A percentile compares a stretch with the other conserved stretches of the same genome.
phyloP scores from a whole-genome alignment of 129 eudicot species.

The Flaveria robusta region DNA sequence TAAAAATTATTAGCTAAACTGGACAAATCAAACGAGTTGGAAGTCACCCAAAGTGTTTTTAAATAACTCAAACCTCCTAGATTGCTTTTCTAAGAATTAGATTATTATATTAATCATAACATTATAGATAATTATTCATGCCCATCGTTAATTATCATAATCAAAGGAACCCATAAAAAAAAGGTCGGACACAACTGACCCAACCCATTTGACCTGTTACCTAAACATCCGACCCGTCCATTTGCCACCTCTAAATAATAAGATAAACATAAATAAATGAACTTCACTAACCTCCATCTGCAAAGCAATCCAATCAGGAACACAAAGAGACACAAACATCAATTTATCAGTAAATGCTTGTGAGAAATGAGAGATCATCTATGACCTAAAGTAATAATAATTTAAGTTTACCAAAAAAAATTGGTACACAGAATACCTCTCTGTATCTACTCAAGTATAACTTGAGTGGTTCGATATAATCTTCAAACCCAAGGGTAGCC shows the following conservation, averaged over 20 bases:
- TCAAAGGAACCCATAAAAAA: neutral
- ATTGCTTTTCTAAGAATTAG: neutral
- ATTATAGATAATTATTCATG: neutral
- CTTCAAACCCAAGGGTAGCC: slow-evolving; percentile 87
- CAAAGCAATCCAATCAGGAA: slow-evolving; percentile 29
- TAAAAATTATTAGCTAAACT: neutral
- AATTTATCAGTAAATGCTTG: slow-evolving; percentile 34
- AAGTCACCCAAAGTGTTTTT: neutral
- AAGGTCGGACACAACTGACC: neutral
- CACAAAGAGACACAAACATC: slow-evolving; percentile 18
- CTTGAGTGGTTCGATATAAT: slow-evolving; percentile 83
- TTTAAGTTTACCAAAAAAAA: neutral
- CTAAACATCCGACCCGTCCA: neutral
- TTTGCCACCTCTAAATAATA: neutral
- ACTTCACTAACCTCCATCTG: slow-evolving; percentile 78
- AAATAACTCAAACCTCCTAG: neutral
- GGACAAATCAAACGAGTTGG: neutral
- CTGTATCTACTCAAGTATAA: slow-evolving; percentile 62
- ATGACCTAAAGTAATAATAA: neutral
- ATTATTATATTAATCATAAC: neutral
- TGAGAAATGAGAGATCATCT: neutral
- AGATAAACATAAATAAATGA: slow-evolving; percentile 4
- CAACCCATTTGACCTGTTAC: neutral
- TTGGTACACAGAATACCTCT: slow-evolving; percentile 48
- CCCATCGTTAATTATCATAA: neutral